These are phyloP conservation scores for Linum usitatissimum DNA, from an alignment of 345 rosid species.

Conservation along the genomic window DNA sequence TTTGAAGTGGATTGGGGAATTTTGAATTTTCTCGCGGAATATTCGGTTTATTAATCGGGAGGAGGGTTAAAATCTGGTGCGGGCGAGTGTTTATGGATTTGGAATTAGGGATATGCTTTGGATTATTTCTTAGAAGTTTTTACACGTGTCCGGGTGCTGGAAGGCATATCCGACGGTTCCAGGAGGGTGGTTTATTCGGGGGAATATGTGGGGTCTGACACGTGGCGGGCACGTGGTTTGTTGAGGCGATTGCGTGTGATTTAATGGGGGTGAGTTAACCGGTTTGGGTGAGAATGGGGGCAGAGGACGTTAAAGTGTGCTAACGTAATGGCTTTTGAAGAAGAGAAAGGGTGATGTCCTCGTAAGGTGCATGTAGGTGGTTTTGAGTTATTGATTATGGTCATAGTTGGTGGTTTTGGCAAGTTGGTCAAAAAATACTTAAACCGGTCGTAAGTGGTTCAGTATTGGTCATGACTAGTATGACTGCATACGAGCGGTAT, in stretches of 20 bases:
- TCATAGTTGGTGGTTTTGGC: too few relatives aligned
- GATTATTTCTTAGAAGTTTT: constrained; percentile 30
- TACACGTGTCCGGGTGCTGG: background rate
- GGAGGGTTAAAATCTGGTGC: background rate
- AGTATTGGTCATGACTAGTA: too few relatives aligned
- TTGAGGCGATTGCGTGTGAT: background rate
- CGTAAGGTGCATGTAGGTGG: too few relatives aligned
- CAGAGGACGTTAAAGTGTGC: background rate
- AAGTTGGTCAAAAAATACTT: too few relatives aligned
- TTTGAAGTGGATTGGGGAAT: background rate
- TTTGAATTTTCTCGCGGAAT: too few relatives aligned
- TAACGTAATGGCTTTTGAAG: background rate
- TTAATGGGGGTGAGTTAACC: background rate
- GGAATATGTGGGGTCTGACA: background rate
- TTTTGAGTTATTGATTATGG: too few relatives aligned
- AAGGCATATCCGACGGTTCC: constrained; percentile 37
- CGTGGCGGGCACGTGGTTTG: background rate
- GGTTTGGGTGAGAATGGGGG: background rate
- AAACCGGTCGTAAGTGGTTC: too few relatives aligned
- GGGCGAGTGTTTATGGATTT: too few relatives aligned
- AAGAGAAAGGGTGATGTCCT: too few relatives aligned
- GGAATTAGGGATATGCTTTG: constrained; percentile 12
- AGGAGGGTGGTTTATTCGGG: constrained; percentile 19
- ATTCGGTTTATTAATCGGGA: background rate
- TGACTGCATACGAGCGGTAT: too few relatives aligned